Conservation (phyloP, 2,329 filamentous ascomycete genomes). For the Colletotrichum cuscutae region DNA sequence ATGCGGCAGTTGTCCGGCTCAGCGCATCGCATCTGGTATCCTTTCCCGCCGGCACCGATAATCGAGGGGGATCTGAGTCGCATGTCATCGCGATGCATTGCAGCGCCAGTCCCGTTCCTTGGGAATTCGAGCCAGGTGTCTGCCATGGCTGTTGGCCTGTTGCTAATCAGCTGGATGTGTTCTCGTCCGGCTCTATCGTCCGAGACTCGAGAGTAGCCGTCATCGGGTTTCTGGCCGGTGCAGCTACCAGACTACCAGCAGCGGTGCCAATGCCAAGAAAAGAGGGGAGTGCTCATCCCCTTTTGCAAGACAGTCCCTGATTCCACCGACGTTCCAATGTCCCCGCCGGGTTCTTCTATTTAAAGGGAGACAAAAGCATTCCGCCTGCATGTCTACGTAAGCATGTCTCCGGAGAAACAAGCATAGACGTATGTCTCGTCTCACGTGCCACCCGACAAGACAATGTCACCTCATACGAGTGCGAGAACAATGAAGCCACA, state of each 20-base stretch:
- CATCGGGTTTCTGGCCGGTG: slow-evolving; percentile 6
- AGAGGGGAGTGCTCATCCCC: background rate
- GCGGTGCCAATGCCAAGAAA: no score
- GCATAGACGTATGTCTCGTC: slow-evolving; percentile 8
- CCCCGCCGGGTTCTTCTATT: background rate
- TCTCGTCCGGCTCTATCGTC: background rate
- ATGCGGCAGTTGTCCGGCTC: slow-evolving; percentile 31
- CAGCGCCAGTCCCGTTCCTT: background rate
- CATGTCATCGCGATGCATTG: slow-evolving; percentile 17
- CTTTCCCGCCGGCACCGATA: slow-evolving; percentile 3
- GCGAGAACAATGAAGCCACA: slow-evolving; percentile 6
- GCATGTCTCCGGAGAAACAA: background rate
- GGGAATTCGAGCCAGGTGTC: slow-evolving; percentile 5
- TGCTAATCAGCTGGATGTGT: background rate
- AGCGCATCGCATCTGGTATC: slow-evolving; percentile 2
- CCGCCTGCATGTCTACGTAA: background rate
- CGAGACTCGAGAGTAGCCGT: slow-evolving; percentile 4
- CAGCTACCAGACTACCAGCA: background rate
- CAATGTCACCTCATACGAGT: background rate
- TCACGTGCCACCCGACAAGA: slow-evolving; percentile 3
- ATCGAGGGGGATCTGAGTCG: slow-evolving; percentile 4
- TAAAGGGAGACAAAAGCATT: slow-evolving; percentile 5
- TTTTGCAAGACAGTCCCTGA: background rate
- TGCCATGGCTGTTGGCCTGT: slow-evolving; percentile 8
- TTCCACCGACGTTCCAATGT: background rate